Evolutionary conservation across 306 rosid species (phyloP).

Genomic region (Dryas drummondii): DNA sequence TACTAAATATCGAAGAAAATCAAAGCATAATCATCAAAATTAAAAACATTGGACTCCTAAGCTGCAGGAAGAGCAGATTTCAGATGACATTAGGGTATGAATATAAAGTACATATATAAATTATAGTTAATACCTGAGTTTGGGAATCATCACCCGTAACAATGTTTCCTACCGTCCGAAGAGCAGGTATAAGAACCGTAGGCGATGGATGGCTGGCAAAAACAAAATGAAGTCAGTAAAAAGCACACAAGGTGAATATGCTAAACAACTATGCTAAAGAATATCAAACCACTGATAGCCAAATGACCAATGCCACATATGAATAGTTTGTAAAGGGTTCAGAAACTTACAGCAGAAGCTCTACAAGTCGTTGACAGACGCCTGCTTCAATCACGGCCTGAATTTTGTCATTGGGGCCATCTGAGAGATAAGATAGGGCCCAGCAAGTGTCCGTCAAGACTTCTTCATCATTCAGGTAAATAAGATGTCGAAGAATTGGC

Average conservation of each 20-base stretch:
- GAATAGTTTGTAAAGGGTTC: neutral
- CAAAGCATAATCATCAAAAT: neutral
- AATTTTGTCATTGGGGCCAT: conserved; percentile 53
- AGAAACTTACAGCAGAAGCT: conserved; percentile 55
- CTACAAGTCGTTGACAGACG: conserved; percentile 56
- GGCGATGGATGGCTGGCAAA: conserved; percentile 54
- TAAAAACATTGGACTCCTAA: neutral
- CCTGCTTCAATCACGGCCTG: conserved; percentile 65
- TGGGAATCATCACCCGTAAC: conserved; percentile 66
- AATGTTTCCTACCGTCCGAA: conserved; percentile 63
- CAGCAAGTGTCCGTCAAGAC: conserved; percentile 62
- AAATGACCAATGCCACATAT: neutral
- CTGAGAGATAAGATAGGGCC: conserved; percentile 70
- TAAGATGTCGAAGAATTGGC: conserved; percentile 52
- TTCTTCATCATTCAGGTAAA: conserved; percentile 55
- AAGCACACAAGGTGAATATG: neutral
- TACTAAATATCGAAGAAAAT: neutral
- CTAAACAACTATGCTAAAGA: neutral
- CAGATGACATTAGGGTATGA: neutral
- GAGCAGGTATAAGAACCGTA: conserved; percentile 60
- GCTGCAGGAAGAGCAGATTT: neutral
- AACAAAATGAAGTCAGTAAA: conserved; percentile 20
- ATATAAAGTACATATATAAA: neutral
- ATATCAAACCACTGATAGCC: neutral
- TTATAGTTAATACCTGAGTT: conserved; percentile 49